phyloP scores from a whole-genome alignment of 1,284 basidiomycete genomes.

The Puccinia horiana region DNA sequence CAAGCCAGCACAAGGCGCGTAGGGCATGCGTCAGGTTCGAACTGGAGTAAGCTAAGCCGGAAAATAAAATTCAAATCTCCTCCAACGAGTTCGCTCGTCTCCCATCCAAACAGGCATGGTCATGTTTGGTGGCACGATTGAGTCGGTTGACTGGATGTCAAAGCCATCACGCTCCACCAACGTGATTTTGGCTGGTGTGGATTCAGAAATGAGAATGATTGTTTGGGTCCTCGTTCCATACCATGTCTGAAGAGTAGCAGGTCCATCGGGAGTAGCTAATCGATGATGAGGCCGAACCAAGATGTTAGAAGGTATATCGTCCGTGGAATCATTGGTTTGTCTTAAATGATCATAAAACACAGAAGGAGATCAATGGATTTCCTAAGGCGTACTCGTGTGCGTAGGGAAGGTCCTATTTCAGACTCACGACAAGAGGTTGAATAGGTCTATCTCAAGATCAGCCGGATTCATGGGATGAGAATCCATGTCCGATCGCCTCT shows the following conservation, averaged over 20 bases:
- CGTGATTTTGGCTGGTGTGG: neutral
- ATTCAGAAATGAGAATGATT: neutral
- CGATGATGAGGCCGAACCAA: constrained; percentile 35
- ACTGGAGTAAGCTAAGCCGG: neutral
- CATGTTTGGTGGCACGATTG: neutral
- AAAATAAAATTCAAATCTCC: constrained; percentile 35
- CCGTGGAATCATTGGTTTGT: neutral
- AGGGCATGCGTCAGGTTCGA: too few relatives aligned
- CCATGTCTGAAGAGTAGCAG: constrained; percentile 1
- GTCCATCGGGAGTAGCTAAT: neutral
- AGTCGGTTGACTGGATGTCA: neutral
- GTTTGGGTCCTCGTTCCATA: constrained; percentile 31
- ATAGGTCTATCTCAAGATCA: constrained; percentile 2
- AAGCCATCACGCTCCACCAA: constrained; percentile 35
- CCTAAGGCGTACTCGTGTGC: too few relatives aligned
- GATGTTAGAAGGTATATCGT: constrained; percentile 18
- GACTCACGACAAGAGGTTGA: constrained; percentile 20
- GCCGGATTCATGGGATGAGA: neutral
- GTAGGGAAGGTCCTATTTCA: neutral
- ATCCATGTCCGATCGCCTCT: neutral
- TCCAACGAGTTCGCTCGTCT: constrained; percentile 19
- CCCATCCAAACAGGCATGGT: constrained; percentile 23
- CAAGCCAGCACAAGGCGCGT: too few relatives aligned
- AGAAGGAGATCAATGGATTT: neutral
- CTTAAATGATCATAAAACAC: neutral